Percentiles rank a stretch among this genome's conserved stretches.
These are phyloP conservation scores for Zygosaccharomyces lentus DNA, from an alignment of 805 yeast species.

Conservation along the genomic window DNA sequence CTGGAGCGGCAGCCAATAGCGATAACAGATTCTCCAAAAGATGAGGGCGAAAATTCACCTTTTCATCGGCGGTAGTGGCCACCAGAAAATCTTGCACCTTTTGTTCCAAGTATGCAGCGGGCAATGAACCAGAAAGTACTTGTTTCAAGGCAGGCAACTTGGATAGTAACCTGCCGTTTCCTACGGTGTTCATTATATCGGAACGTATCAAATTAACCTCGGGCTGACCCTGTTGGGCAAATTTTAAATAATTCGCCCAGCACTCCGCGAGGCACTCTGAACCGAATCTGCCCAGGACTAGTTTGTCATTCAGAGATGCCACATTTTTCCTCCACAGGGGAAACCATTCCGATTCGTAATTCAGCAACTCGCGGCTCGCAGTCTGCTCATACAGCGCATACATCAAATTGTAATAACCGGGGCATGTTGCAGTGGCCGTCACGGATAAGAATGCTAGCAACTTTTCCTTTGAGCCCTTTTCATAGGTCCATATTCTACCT, in stretches of 20 bases:
- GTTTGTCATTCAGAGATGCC: slow-evolving; percentile 26
- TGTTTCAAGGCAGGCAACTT: slow-evolving; percentile 19
- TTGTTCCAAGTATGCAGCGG: slow-evolving; percentile 13
- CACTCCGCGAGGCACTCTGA: slow-evolving; percentile 32
- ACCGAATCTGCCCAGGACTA: slow-evolving; percentile 33
- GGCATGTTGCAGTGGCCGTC: slow-evolving; percentile 52
- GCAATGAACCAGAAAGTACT: slow-evolving; percentile 18
- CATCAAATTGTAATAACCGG: slow-evolving; percentile 43
- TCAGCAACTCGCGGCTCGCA: slow-evolving; percentile 15
- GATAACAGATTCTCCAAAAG: slow-evolving; percentile 13
- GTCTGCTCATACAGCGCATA: slow-evolving; percentile 20
- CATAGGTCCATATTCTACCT: slow-evolving; percentile 50
- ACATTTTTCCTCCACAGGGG: slow-evolving; percentile 32
- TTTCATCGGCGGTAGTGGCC: slow-evolving; percentile 5
- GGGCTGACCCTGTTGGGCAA: slow-evolving; percentile 10
- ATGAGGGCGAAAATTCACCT: not conserved
- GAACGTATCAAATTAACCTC: slow-evolving; percentile 1
- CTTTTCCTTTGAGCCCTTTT: slow-evolving; percentile 44
- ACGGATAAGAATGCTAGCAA: slow-evolving; percentile 45
- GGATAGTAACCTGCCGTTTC: slow-evolving; percentile 17
- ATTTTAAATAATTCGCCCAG: slow-evolving; percentile 28
- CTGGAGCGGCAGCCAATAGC: slow-evolving; percentile 11
- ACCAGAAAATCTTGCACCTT: slow-evolving; percentile 11
- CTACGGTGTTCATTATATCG: slow-evolving; percentile 18
- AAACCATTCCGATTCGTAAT: slow-evolving; percentile 23